Evolutionary conservation across 148 eudicot species (phyloP), one percentile per base, ranked within the genome.

Genomic region (Rhododendron kiyosumense): DNA sequence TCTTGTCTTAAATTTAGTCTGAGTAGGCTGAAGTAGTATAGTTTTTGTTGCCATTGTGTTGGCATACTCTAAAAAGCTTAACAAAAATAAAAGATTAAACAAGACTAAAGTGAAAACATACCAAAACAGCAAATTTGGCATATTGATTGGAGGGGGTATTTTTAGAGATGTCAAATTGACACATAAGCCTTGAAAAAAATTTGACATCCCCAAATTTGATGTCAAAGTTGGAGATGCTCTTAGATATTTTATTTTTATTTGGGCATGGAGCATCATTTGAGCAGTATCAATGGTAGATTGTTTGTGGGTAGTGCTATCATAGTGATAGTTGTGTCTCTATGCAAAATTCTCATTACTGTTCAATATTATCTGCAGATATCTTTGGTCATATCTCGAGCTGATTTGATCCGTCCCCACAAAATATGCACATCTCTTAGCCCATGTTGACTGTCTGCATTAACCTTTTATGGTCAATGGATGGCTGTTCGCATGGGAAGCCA

Each of bases 11-110:
- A n/a, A 7, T 74, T 54, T 57, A 45, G 82, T 52, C 41, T 22
- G 17, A 48, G 26, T 65, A 63, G 77, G 36, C 32, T 43, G 54
- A 11, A 45, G 69, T 41, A 28, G 32, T 26, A 22, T 15, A 49
- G 75, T 63, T 82, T 36, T 36, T 51, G 85, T 83, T 48, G 79
- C 51, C 8, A 36, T 71, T 75, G 30, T 71, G 46, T 34, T 84
- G 61, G 79, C n/a, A n/a, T 59, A 59, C n/a, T 59, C 65, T 59
- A 22, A 59, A 22, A 59, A 22, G 28, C 13, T 20, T 6, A 20
- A 20, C 7, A 22, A 6, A 59, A 59, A 20, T 5, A 20, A 59
- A 59, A 22, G 2, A 59, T 59, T 20, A 59, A 59, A 59, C 65
- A 59, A 59, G 10, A 22, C 26, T 20, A 59, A 6, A 59, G 26